These are phyloP conservation scores for Rosa multiflora DNA, from an alignment of 306 rosid species.

Conservation along the genomic window DNA sequence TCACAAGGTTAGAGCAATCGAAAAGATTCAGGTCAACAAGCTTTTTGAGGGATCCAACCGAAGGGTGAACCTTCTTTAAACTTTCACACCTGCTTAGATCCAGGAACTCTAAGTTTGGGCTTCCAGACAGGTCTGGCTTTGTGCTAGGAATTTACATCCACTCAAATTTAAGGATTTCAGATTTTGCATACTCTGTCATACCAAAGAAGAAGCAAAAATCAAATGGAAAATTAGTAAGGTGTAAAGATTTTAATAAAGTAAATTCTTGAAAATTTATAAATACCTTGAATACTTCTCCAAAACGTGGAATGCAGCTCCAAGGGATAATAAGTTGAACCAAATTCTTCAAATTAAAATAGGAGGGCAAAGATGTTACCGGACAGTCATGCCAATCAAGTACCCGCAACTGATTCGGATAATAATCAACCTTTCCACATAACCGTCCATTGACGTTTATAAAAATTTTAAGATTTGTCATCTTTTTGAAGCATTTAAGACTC, in stretches of 20 bases:
- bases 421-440: conserved; percentile 20
- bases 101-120: too few relatives aligned
- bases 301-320: background rate
- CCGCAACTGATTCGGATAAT: conserved; percentile 35
- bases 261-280: too few relatives aligned
- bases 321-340: conserved; percentile 34
- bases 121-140: too few relatives aligned
- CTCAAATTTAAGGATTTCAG: too few relatives aligned
- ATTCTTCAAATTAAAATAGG: conserved; percentile 26
- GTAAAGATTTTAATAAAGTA: too few relatives aligned
- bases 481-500: conserved; percentile 18
- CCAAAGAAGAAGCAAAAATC: too few relatives aligned
- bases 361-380: conserved; percentile 32
- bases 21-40: background rate
- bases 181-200: too few relatives aligned
- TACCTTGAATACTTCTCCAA: too few relatives aligned
- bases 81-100: too few relatives aligned
- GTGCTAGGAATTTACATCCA: too few relatives aligned
- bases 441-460: conserved; percentile 25
- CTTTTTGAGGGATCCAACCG: background rate
- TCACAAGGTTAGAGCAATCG: background rate
- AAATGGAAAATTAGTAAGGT: too few relatives aligned
- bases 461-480: conserved; percentile 33
- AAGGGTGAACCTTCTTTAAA: background rate
- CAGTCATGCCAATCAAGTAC: conserved; percentile 39